Base-by-base conservation (phyloP, 345 rosid genomes). In the Microthlaspi erraticum region DNA sequence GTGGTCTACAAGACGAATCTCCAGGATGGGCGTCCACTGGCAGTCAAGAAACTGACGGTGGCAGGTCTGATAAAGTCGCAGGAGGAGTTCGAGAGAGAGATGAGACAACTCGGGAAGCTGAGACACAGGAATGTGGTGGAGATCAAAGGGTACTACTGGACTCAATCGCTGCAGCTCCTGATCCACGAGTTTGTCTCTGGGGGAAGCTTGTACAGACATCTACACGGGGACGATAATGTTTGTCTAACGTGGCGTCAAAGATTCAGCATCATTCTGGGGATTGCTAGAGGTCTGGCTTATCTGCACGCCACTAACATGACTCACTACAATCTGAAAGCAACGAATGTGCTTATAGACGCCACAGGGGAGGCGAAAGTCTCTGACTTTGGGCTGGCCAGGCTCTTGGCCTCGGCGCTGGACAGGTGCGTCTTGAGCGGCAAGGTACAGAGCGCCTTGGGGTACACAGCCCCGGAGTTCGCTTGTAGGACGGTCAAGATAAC, bases 381-480 rank as follows among this genome's bases (percentile, higher is more conserved):
- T 9, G 99, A 95, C 75, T 95, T 80, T 50, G 98, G 97, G 39
- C 85, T 95, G 33, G 97, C 91, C 17, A 86, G 87, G 72, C 79
- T 95, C 19, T 75, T 95, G 80, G 63, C 71, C 9, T 93, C 99
- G 13, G 74, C 68, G 52, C 68, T 94, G 56, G 98, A 92, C 70
- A 92, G 93, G 26, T 89, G 97, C 57, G 80, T 90, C 39, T 72
- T 95, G 67, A 95, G 99, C 77, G 90, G 99, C 81, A 95, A 95
- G 79, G 91, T 95, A 61, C 99, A 95, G 78, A 89, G 97, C 58
- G 97, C 98, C 1, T 80, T 95, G 0, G 98, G 99, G 67, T 95
- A 95, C 86, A 95, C 90, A 87, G 99, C 99, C 29, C 99, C 99
- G 1, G 99, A 95, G 62, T 92, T 95, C 67, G 99, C 98, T 6